These are phyloP conservation scores for Aspergillus chevalieri DNA, from an alignment of 2,329 filamentous ascomycete genomes.

Conservation along the genomic window DNA sequence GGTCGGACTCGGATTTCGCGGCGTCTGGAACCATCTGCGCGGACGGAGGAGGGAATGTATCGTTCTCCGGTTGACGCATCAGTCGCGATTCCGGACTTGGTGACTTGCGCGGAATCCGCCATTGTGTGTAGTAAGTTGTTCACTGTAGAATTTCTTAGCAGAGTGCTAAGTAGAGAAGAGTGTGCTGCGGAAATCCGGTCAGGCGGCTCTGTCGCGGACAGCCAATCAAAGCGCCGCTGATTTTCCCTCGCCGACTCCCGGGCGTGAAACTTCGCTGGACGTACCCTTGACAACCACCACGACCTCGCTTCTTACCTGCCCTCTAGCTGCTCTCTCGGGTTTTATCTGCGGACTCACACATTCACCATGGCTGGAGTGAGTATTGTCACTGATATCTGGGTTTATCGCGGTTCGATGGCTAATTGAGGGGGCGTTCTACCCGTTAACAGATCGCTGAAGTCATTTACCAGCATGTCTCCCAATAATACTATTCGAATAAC, in stretches of 20 bases:
- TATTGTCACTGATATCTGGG: constrained; percentile 21
- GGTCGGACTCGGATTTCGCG: constrained; percentile 92
- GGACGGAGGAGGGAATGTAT: constrained; percentile 79
- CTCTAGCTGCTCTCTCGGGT: constrained; percentile 16
- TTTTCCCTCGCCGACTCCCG: constrained; percentile 32
- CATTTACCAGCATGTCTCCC: constrained; percentile 56
- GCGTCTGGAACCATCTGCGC: constrained; percentile 83
- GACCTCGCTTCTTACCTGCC: constrained; percentile 1
- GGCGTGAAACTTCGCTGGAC: constrained; percentile 24
- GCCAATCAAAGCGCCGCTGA: constrained; percentile 35
- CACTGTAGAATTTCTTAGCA: background rate
- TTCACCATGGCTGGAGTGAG: constrained; percentile 57
- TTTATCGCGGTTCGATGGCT: constrained; percentile 23
- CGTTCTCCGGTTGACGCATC: constrained; percentile 71
- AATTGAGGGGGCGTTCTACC: constrained; percentile 21
- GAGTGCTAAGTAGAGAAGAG: background rate
- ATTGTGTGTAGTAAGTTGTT: constrained; percentile 33
- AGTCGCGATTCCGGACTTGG: constrained; percentile 64
- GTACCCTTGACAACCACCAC: constrained; percentile 13
- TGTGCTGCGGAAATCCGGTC: constrained; percentile 17
- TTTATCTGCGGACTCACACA: constrained; percentile 13
- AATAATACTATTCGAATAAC: constrained; percentile 13
- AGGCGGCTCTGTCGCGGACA: constrained; percentile 9
- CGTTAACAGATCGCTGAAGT: constrained; percentile 43
- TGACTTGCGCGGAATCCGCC: constrained; percentile 44